Percentiles rank a stretch among this genome's conserved stretches.
These are phyloP conservation scores for Stenogyne calaminthoides DNA, from an alignment of 305 asterid genomes.

Conservation along the genomic window DNA sequence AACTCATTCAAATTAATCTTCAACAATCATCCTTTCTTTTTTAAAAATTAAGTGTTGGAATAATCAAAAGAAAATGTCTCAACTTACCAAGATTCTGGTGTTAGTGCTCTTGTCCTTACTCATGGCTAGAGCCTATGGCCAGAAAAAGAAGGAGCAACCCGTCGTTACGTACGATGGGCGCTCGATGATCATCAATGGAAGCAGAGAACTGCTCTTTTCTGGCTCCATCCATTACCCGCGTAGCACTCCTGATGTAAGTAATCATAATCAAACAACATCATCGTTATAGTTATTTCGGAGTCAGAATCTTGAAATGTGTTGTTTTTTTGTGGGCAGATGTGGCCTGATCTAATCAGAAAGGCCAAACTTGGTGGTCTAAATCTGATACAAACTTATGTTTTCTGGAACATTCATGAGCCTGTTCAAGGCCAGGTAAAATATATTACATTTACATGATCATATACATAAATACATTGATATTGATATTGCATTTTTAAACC, in stretches of 20 bases:
- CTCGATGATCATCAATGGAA: constrained; percentile 68
- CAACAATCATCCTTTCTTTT: not conserved
- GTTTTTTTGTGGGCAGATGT: constrained; percentile 47
- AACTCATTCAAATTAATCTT: not conserved
- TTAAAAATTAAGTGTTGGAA: not conserved
- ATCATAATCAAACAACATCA: no score
- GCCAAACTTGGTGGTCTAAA: constrained; percentile 78
- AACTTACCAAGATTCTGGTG: not conserved
- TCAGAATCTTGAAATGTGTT: not conserved
- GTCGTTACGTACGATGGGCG: constrained; percentile 63
- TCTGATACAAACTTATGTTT: constrained; percentile 73
- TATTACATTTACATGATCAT: not conserved
- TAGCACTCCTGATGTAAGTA: constrained; percentile 55
- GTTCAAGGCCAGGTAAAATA: constrained; percentile 64
- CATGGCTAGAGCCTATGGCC: constrained; percentile 16
- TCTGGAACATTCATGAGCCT: constrained; percentile 92
- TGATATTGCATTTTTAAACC: not conserved
- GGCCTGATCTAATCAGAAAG: constrained; percentile 67
- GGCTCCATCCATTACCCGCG: constrained; percentile 78
- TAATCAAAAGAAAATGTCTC: constrained; percentile 8
- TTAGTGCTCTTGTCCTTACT: constrained; percentile 27
- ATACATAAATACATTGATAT: no score
- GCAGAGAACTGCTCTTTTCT: constrained; percentile 54
- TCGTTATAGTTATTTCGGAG: not conserved
- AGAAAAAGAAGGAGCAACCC: constrained; percentile 19